Evolutionary conservation across 2,329 filamentous ascomycete genomes (phyloP).

Genomic region (Verticillium longisporum): DNA sequence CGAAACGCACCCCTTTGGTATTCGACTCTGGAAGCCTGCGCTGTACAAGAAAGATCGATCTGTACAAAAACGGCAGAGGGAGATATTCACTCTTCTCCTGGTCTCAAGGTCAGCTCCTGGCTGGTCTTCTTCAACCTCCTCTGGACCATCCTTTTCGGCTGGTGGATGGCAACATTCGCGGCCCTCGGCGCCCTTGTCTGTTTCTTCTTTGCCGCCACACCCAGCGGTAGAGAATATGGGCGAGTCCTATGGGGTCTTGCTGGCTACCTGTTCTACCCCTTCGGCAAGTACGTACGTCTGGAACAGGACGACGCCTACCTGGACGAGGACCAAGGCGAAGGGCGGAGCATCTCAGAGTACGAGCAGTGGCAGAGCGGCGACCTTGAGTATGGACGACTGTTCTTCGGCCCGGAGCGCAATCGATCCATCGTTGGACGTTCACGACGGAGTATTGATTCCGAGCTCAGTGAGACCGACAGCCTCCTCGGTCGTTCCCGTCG

Average conservation of each 20-base stretch:
- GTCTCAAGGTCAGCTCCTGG: conserved; percentile 77
- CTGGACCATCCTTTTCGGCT: conserved; percentile 90
- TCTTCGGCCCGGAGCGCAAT: conserved; percentile 78
- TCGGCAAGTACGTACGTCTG: conserved; percentile 90
- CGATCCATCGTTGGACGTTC: conserved; percentile 81
- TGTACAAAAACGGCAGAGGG: conserved; percentile 90
- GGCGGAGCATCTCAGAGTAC: conserved; percentile 95
- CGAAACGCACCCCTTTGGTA: conserved; percentile 96
- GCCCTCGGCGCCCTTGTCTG: conserved; percentile 70
- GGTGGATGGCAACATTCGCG: conserved; percentile 84
- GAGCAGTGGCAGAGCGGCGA: conserved; percentile 99
- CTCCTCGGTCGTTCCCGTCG: conserved; percentile 60
- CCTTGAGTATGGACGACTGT: conserved; percentile 87
- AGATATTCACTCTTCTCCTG: conserved; percentile 93
- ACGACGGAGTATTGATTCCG: conserved; percentile 81
- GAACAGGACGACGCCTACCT: conserved; percentile 91
- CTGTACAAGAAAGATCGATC: conserved; percentile 97
- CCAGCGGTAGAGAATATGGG: conserved; percentile 81
- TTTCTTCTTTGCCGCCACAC: conserved; percentile 69
- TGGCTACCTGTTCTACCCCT: conserved; percentile 88
- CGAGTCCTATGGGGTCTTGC: conserved; percentile 77
- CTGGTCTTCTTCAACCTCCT: conserved; percentile 81
- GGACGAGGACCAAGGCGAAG: conserved; percentile 92
- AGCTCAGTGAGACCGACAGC: conserved; percentile 78
- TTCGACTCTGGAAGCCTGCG: conserved; percentile 97